Percentiles rank a stretch among this genome's conserved stretches.
phyloP scores from a whole-genome alignment of 495 filamentous ascomycete genomes.

The Daldinia vernicosa region DNA sequence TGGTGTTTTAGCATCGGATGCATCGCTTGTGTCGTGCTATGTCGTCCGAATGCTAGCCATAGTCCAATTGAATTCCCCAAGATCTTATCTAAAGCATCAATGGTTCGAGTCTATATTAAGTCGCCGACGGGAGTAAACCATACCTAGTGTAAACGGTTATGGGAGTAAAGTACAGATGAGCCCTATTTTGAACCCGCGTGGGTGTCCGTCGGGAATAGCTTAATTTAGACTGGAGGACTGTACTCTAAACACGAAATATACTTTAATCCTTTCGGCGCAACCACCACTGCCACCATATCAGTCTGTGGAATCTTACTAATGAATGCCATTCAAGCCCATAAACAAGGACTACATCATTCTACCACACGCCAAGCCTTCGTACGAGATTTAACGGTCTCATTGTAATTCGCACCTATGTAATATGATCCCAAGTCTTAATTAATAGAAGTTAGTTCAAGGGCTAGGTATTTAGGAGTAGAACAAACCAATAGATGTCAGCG shows the following conservation, averaged over 20 bases:
- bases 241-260: neutral
- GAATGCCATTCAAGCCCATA: neutral
- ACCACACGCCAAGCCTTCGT: neutral
- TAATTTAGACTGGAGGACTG: too few relatives aligned
- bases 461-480: too few relatives aligned
- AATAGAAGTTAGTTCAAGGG: neutral
- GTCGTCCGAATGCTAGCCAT: neutral
- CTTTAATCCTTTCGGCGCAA: neutral
- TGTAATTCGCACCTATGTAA: neutral
- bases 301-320: neutral
- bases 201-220: neutral
- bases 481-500: neutral
- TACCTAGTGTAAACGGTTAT: neutral
- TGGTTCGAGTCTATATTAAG: neutral
- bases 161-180: neutral
- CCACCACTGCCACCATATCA: neutral
- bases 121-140: neutral
- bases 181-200: neutral
- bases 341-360: neutral
- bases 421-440: neutral
- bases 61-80: neutral
- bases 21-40: neutral
- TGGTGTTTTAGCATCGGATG: neutral
- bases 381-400: neutral
- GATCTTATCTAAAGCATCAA: neutral